Base-by-base conservation (phyloP, 2,329 filamentous ascomycete species). In the Xylariomycetidae sp. region DNA sequence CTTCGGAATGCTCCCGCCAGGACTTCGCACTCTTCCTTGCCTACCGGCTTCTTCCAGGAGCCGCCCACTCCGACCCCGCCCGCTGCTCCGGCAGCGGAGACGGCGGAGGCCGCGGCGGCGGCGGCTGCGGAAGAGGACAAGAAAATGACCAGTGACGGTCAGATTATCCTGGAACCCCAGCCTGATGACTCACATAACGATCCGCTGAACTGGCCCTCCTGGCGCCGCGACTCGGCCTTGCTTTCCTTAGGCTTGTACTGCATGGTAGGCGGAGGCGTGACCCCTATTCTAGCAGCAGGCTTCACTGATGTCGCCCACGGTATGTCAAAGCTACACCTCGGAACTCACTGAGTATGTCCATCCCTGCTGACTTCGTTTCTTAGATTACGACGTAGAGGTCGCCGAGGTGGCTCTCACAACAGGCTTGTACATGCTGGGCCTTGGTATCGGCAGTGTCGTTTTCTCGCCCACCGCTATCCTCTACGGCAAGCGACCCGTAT, bases 251-350 rank as follows among this genome's bases (percentile, higher is more conserved):
- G 90, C 1, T 82, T 95, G 50, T 95, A 94, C 60, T 95, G 88
- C 59, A 84, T 95, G 78, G 62, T 95, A 13, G 90, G 90, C 35
- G 90, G 90, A 25, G 90, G 90, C 26, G 93, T 94, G 67, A 95
- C 89, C 0, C 85, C 92, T 0, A 68, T 95, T 19, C 70, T 96
- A 13, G 89, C 90, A 0, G 90, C 92, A 8, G 90, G 88, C 10
- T 96, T 95, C 64, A 80, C 79, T 19, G 68, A 93, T 26, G 83
- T 96, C 10, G 82, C 88, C 2, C 43, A 68, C 1, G 53, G 54
- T 56, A 37, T 19, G 46, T 34, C 22, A 4, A n/a, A n/a, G n/a
- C n/a, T n/a, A n/a, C n/a, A n/a, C n/a, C n/a, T n/a, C n/a, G n/a
- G n/a, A n/a, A n/a, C n/a, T n/a, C n/a, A n/a, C n/a, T n/a, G n/a